Evolutionary conservation across 306 rosid genomes (phyloP).

Genomic region (Cicer arietinum): DNA sequence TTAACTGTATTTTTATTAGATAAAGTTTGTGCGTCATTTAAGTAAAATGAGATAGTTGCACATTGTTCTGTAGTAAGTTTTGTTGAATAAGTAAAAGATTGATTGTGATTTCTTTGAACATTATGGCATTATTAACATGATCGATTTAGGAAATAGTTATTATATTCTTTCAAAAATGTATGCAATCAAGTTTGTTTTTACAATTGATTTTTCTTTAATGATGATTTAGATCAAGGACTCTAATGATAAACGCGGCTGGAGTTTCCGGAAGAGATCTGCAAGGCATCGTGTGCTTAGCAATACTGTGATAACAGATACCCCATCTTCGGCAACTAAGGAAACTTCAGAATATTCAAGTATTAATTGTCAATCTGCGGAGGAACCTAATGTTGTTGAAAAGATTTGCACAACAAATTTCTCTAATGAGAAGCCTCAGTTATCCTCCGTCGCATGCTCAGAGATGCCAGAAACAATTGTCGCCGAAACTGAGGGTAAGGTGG

Average conservation of each 20-base stretch:
- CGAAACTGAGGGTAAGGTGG: conserved; percentile 57
- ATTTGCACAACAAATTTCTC: conserved; percentile 50
- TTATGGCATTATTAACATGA: not conserved
- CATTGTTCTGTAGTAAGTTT: conserved; percentile 23
- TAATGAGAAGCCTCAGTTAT: conserved; percentile 64
- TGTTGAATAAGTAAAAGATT: conserved; percentile 22
- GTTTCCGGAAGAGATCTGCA: conserved; percentile 87
- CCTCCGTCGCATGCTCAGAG: conserved; percentile 50
- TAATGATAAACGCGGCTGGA: conserved; percentile 89
- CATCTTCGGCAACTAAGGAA: conserved; percentile 68
- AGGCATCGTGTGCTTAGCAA: conserved; percentile 92
- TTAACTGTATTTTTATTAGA: not conserved
- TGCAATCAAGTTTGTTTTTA: conserved; percentile 6
- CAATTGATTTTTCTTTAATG: not conserved
- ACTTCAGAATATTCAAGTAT: conserved; percentile 57
- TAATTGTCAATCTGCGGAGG: conserved; percentile 54
- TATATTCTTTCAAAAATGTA: not conserved
- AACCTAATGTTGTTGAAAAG: conserved; percentile 65
- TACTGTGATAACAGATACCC: conserved; percentile 67
- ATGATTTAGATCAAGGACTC: conserved; percentile 68
- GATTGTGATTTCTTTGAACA: not conserved
- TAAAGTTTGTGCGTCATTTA: not conserved
- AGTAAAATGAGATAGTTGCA: not conserved
- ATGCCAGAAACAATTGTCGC: conserved; percentile 46
- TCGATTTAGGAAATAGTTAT: not conserved